Base-by-base conservation (phyloP, 441 rosid genomes). In the Lepidium campestre region DNA sequence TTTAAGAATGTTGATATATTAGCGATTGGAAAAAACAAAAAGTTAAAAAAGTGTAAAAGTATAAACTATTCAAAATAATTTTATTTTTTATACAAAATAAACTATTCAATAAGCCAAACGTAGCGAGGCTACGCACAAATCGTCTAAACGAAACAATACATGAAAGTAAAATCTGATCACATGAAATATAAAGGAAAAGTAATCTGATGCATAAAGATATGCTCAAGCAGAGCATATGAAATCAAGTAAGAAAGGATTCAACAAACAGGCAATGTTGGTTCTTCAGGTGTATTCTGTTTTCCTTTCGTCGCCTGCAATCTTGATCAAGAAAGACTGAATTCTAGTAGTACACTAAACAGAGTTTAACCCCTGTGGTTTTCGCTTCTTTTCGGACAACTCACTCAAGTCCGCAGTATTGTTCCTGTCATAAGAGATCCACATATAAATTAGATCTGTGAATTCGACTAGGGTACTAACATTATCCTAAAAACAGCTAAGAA, bases 401-500 rank as follows among this genome's bases (percentile, higher is more conserved):
- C 29, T 23, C 11, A 12, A 56, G 22, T 40, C 32, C 1, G 32
- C 27, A 1, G 45, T 54, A 19, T 45, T 14, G 19, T 37, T 55
- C 65, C 77, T 68, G 73, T 56, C 50, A 54, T 23, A 39, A 60
- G 56, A 53, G 22, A 42, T 29, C 46, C 23, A 54, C 25, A 48
- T 18, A 72, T 5, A 41, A 18, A 47, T 68, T 48, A 74, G 34
- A 55, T 37, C 12, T 10, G 1, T 17, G 29, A 29, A 29, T 14
- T 13, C 61, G 5, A n/a, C 14, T 18, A 35, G 31, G 52, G 36
- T 39, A 67, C 23, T 7, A 34, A 14, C 44, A 47, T 52, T 25
- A 10, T 65, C 67, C 20, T 22, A 4, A 45, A 29, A 12, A 9
- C 55, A 55, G 46, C 29, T 14, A 50, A 32, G 48, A 35, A 36